A percentile compares a stretch with the other conserved stretches of the same genome.
Evolutionary conservation across 2,329 filamentous ascomycete species (phyloP).

Genomic region (Cladophialophora chaetospira): DNA sequence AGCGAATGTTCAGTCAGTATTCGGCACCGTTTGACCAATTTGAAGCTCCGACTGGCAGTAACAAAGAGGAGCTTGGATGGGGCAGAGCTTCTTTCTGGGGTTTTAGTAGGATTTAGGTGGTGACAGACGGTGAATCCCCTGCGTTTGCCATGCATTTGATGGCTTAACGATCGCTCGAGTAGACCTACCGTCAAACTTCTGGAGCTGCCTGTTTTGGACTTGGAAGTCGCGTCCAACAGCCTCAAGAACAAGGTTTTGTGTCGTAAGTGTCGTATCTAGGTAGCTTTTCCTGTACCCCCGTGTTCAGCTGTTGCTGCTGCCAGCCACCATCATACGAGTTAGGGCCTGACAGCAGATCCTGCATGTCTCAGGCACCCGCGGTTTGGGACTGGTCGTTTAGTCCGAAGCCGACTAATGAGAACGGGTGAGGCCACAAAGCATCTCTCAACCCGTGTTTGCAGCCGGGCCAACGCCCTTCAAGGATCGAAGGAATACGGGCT

Average conservation of each 20-base stretch:
- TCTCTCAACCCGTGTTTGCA: background rate
- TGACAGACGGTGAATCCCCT: too few relatives aligned
- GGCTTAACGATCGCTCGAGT: background rate
- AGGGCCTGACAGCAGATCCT: background rate
- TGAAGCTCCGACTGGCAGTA: background rate
- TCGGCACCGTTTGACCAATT: background rate
- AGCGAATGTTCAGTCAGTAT: conserved; percentile 1
- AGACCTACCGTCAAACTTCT: background rate
- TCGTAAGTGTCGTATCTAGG: background rate
- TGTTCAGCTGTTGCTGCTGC: conserved; percentile 4
- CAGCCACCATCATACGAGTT: background rate
- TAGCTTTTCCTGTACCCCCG: conserved; percentile 1
- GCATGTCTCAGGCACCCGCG: conserved; percentile 18
- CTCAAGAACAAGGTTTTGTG: conserved; percentile 1
- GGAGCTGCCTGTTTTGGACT: conserved; percentile 7
- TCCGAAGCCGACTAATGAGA: background rate
- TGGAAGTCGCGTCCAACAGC: background rate
- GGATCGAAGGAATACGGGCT: too few relatives aligned
- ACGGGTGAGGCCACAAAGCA: background rate
- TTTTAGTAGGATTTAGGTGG: too few relatives aligned
- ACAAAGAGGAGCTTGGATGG: background rate
- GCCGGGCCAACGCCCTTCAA: background rate
- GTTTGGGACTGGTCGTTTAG: background rate
- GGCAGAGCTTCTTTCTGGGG: too few relatives aligned
- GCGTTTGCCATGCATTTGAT: too few relatives aligned